Base-by-base conservation (phyloP, 345 rosid genomes). In the Passiflora organensis region DNA sequence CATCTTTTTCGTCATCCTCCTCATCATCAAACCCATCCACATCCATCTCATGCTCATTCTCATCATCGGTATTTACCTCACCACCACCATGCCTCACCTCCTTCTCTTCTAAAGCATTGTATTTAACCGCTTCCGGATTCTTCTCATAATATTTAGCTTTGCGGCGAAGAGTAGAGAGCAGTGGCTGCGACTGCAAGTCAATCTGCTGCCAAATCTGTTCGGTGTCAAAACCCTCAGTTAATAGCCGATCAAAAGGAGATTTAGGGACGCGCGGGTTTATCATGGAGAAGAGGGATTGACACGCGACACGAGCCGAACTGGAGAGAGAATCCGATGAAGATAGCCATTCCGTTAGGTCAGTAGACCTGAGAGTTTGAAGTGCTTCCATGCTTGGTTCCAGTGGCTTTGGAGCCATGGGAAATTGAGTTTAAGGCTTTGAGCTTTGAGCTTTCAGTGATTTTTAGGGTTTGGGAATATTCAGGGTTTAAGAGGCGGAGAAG, bases 151-250 rank as follows among this genome's bases (percentile, higher is more conserved):
- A 59, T 57, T 69, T 68, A 16, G 82, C 78, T 62, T 82, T 85
- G 6, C 89, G 81, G 5, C 77, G 78, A 57, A 89, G 64, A 32
- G 32, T 59, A 9, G 84, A 76, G 39, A 86, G 13, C 48, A 86
- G 56, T 10, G 87, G 87, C 66, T 76, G 85, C 15, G 95, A 76
- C 22, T 75, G 87, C 55, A 89, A 67, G 67, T 93, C 99, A 42
- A 86, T 84, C 55, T 93, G 99, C 81, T 81, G 97, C 97, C 96
- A 89, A 69, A 93, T 84, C 79, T 93, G 99, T 75, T 89, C 97
- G 1, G 85, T 76, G 42, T 93, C 95, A 57, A 81, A 93, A 1
- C 97, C 97, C 12, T 86, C 86, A 13, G 78, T 66, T 43, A 86
- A 66, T 11, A 93, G 81, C 54, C 75, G 56, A 52, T 86, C 91